A percentile compares a stretch with the other conserved stretches of the same genome.
These are phyloP conservation scores for Penicillium lividum DNA, from an alignment of 495 filamentous ascomycete genomes.

Conservation along the genomic window DNA sequence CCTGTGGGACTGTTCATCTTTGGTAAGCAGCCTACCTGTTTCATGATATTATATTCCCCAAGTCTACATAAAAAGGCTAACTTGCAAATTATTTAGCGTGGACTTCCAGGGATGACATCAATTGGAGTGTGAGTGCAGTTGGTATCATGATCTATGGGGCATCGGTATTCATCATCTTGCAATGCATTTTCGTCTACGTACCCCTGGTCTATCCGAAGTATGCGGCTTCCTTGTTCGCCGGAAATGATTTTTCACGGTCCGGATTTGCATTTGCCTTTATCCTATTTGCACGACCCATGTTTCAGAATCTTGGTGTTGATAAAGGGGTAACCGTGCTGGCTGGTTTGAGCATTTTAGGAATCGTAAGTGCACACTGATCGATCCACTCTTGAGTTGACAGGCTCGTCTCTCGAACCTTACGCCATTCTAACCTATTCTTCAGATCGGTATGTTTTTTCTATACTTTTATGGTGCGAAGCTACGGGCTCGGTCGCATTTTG, in stretches of 20 bases:
- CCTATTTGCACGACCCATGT: conserved; percentile 8
- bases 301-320: conserved; percentile 2
- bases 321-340: conserved; percentile 6
- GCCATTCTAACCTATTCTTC: too few relatives aligned
- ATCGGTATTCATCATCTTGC: conserved; percentile 46
- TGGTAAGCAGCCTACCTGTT: conserved; percentile 1
- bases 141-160: conserved; percentile 51
- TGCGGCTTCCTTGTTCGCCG: conserved; percentile 53
- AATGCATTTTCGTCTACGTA: conserved; percentile 59
- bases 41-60: too few relatives aligned
- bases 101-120: conserved; percentile 12
- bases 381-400: too few relatives aligned
- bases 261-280: conserved; percentile 9
- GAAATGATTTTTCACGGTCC: conserved; percentile 48
- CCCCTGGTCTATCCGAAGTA: conserved; percentile 57
- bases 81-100: conserved; percentile 4
- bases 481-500: neutral
- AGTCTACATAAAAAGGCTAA: neutral
- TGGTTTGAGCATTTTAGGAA: conserved; percentile 1
- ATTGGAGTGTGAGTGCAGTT: conserved; percentile 58
- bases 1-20: conserved; percentile 5
- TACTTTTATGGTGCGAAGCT: neutral
- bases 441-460: neutral
- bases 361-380: neutral
- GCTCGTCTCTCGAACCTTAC: too few relatives aligned